These are phyloP conservation scores for Ascosphaera apis DNA, from an alignment of 2,329 filamentous ascomycete genomes.

Conservation along the genomic window DNA sequence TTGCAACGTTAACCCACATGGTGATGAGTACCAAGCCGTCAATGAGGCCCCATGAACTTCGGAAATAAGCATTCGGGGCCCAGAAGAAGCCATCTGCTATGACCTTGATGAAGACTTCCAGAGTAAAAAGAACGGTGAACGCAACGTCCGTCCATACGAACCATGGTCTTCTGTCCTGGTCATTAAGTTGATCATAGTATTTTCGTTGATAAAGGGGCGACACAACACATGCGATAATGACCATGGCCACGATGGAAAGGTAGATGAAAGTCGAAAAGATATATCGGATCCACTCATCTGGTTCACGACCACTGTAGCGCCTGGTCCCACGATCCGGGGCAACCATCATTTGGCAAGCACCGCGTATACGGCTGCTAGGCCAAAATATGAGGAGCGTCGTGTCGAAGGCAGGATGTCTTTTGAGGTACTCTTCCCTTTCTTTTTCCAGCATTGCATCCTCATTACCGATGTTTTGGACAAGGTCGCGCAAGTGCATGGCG, in stretches of 20 bases:
- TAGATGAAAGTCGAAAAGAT: conserved; percentile 86
- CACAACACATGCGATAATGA: conserved; percentile 81
- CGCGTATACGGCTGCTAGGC: conserved; percentile 54
- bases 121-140: conserved; percentile 66
- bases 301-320: conserved; percentile 71
- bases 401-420: conserved; percentile 75
- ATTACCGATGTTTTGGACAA: background rate
- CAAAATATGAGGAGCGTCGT: conserved; percentile 72
- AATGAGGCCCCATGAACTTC: conserved; percentile 91
- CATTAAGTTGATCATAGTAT: conserved; percentile 37
- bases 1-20: conserved; percentile 82
- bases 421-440: conserved; percentile 76
- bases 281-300: conserved; percentile 80
- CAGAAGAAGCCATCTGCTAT: conserved; percentile 90
- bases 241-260: conserved; percentile 86
- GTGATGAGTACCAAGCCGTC: conserved; percentile 80
- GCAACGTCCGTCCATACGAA: conserved; percentile 85
- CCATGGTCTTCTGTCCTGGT: conserved; percentile 43
- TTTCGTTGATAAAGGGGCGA: conserved; percentile 85
- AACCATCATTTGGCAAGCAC: conserved; percentile 68
- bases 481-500: background rate
- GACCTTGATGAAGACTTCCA: conserved; percentile 76
- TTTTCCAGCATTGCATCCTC: conserved; percentile 37
- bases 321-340: conserved; percentile 73
- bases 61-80: conserved; percentile 92